These are phyloP conservation scores for Tetrahymena borealis DNA, from an alignment of 73 alveolate species.

Conservation along the genomic window DNA sequence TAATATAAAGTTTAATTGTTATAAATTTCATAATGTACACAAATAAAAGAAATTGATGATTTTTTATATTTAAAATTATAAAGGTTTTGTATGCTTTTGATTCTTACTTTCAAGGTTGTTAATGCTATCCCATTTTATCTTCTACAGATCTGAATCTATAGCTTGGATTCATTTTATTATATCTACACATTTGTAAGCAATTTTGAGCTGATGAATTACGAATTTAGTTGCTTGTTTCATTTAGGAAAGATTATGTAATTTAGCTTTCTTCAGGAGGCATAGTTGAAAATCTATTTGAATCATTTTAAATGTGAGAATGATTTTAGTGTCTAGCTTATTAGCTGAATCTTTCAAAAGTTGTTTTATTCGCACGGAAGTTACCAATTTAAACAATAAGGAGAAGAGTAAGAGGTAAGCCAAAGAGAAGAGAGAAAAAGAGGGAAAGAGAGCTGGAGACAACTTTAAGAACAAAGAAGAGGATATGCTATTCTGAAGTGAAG, in stretches of 20 bases:
- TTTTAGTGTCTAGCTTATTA: neutral
- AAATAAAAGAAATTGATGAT: too few relatives aligned
- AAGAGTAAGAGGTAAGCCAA: neutral
- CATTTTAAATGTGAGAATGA: neutral
- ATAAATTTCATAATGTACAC: too few relatives aligned
- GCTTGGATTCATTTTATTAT: neutral
- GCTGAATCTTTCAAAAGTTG: neutral
- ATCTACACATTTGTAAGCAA: neutral
- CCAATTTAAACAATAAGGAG: neutral
- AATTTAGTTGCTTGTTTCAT: neutral
- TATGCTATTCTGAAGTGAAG: neutral
- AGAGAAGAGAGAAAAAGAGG: neutral
- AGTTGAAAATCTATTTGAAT: neutral
- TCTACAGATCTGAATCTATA: neutral
- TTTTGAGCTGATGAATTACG: neutral
- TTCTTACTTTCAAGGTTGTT: too few relatives aligned
- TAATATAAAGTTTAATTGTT: too few relatives aligned
- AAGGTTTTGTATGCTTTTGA: too few relatives aligned
- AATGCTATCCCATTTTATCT: too few relatives aligned
- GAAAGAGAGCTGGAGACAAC: neutral
- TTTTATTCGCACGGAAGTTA: neutral
- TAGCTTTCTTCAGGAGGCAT: neutral
- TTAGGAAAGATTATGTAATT: neutral
- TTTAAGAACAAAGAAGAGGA: neutral
- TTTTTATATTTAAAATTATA: too few relatives aligned